phyloP scores from a whole-genome alignment of 2,329 filamentous ascomycete genomes.

The Fusarium caatingaense region DNA sequence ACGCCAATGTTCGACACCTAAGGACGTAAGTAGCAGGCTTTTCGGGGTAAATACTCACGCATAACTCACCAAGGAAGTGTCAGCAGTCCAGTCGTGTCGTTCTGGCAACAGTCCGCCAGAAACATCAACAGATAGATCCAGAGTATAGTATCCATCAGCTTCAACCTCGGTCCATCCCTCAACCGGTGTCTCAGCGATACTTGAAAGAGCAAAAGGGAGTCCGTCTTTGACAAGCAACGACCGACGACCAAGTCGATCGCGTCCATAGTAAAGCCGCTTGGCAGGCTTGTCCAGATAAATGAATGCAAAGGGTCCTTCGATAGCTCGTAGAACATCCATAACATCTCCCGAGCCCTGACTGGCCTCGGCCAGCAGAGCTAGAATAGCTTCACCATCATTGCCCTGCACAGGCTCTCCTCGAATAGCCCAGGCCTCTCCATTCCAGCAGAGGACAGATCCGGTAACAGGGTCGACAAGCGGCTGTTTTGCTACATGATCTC shows the following conservation, averaged over 20 bases:
- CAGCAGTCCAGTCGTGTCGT: conserved; percentile 49
- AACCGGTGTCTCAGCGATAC: conserved; percentile 68
- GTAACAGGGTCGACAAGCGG: conserved; percentile 71
- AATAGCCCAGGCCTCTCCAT: conserved; percentile 93
- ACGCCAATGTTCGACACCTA: conserved; percentile 66
- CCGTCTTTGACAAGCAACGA: conserved; percentile 75
- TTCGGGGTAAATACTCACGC: conserved; percentile 18
- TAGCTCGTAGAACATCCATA: conserved; percentile 65
- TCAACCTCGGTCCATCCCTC: conserved; percentile 81
- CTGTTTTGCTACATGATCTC: conserved; percentile 75
- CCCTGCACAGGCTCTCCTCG: conserved; percentile 66
- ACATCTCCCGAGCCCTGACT: conserved; percentile 50
- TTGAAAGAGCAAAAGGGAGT: conserved; percentile 72
- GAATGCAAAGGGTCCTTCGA: conserved; percentile 90
- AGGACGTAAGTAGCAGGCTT: conserved; percentile 56
- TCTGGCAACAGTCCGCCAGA: conserved; percentile 23
- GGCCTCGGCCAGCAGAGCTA: conserved; percentile 67
- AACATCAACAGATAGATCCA: conserved; percentile 61
- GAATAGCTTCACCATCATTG: conserved; percentile 82
- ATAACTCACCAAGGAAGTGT: conserved; percentile 60
- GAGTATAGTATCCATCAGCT: conserved; percentile 81
- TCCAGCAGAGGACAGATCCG: conserved; percentile 88
- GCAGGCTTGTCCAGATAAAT: conserved; percentile 78
- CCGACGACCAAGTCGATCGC: conserved; percentile 87
- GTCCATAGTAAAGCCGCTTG: conserved; percentile 78